These are phyloP conservation scores for Maudiozyma bulderi DNA, from an alignment of 805 yeast species.

Conservation along the genomic window DNA sequence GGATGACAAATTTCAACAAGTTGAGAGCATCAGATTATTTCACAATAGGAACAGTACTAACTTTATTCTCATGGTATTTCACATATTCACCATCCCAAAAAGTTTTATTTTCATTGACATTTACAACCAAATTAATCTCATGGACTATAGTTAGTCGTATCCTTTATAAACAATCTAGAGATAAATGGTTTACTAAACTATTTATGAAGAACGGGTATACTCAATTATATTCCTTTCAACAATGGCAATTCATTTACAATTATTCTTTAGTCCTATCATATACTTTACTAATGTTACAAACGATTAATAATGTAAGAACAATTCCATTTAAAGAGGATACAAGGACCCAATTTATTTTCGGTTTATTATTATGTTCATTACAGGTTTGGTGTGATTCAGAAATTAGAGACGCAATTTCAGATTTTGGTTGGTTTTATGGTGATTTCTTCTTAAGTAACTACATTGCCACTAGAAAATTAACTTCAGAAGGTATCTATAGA, in stretches of 20 bases:
- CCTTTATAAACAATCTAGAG: constrained; percentile 48
- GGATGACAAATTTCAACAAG: constrained; percentile 49
- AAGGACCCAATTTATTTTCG: constrained; percentile 39
- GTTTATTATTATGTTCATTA: constrained; percentile 43
- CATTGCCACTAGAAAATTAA: constrained; percentile 39
- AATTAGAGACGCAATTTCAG: constrained; percentile 62
- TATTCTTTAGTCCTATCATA: constrained; percentile 45
- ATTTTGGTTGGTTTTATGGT: constrained; percentile 86
- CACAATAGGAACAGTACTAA: constrained; percentile 37
- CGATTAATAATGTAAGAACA: constrained; percentile 26
- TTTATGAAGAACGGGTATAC: constrained; percentile 57
- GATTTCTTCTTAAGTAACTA: constrained; percentile 63
- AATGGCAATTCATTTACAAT: constrained; percentile 63
- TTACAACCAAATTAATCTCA: constrained; percentile 41
- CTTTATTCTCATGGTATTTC: constrained; percentile 30
- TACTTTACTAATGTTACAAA: constrained; percentile 37
- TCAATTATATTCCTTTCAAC: constrained; percentile 54
- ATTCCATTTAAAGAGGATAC: constrained; percentile 11
- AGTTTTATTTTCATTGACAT: constrained; percentile 33
- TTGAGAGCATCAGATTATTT: constrained; percentile 56
- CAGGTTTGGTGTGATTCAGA: constrained; percentile 65
- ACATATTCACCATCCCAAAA: constrained; percentile 18
- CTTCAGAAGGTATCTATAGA: constrained; percentile 74
- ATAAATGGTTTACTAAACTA: constrained; percentile 54
- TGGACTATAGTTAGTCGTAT: constrained; percentile 42